Evolutionary conservation across 2,329 filamentous ascomycete species (phyloP).

Genomic region (Leptographium lundbergii): DNA sequence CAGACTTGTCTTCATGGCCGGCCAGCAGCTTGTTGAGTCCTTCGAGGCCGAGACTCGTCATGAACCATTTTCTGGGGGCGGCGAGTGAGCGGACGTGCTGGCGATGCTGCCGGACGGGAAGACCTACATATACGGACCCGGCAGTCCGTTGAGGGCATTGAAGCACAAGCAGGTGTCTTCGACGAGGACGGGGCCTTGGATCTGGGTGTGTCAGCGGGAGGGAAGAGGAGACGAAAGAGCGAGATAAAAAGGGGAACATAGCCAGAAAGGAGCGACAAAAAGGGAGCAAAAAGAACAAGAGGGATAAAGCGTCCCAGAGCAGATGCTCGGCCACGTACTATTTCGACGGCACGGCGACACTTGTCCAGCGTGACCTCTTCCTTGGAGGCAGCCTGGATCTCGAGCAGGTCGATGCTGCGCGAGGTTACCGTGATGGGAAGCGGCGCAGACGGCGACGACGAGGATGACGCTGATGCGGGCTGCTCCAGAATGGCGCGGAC

Average conservation of each 20-base stretch:
- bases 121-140: slow-evolving; percentile 77
- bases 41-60: slow-evolving; percentile 66
- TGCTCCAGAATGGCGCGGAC: slow-evolving; percentile 74
- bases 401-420: slow-evolving; percentile 66
- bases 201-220: slow-evolving; percentile 28
- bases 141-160: slow-evolving; percentile 77
- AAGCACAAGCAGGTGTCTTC: slow-evolving; percentile 96
- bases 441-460: not conserved
- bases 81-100: not conserved
- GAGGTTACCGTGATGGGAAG: slow-evolving; percentile 53
- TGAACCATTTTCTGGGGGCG: slow-evolving; percentile 73
- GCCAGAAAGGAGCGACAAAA: too few relatives aligned
- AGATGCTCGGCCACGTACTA: too few relatives aligned
- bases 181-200: slow-evolving; percentile 78
- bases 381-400: slow-evolving; percentile 85
- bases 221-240: not conserved
- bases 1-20: slow-evolving; percentile 81
- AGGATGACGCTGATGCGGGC: slow-evolving; percentile 18
- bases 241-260: not conserved
- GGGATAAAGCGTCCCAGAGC: too few relatives aligned
- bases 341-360: slow-evolving; percentile 66
- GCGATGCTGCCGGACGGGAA: not conserved
- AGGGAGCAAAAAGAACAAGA: not conserved
- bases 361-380: slow-evolving; percentile 89
- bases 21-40: slow-evolving; percentile 84